A percentile compares a stretch with the other conserved stretches of the same genome.
Evolutionary conservation across 1,284 basidiomycete species (phyloP).

Genomic region (Cutaneotrichosporon spelunceum): DNA sequence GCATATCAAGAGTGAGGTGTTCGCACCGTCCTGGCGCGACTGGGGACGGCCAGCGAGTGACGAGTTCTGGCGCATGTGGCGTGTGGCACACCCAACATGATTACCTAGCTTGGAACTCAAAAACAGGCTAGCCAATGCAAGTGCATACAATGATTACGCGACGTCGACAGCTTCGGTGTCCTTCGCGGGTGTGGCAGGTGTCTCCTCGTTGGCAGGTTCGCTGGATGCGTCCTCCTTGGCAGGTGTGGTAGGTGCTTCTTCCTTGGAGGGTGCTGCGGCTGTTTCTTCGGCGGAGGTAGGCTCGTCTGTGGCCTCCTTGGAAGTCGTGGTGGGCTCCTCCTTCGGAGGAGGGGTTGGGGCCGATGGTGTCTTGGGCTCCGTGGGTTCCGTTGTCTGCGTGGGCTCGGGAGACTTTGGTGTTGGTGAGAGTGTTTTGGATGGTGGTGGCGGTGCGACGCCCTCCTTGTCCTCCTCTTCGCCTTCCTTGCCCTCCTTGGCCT

Average conservation of each 20-base stretch:
- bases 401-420: slow-evolving; percentile 4
- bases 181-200: slow-evolving; percentile 2
- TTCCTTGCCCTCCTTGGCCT: not conserved
- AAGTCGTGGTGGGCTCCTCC: not conserved
- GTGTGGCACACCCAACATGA: slow-evolving; percentile 1
- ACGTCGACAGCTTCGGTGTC: not conserved
- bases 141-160: slow-evolving; percentile 10
- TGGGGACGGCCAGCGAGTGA: slow-evolving; percentile 14
- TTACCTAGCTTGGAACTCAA: not conserved
- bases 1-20: slow-evolving; percentile 24
- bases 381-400: not conserved
- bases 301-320: slow-evolving; percentile 2
- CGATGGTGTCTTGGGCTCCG: not conserved
- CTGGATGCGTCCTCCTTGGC: not conserved
- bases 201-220: not conserved
- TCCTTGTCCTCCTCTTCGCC: slow-evolving; percentile 13
- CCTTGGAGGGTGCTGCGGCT: not conserved
- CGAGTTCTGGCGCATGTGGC: slow-evolving; percentile 14
- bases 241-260: not conserved
- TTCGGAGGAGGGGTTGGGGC: not conserved
- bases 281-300: not conserved
- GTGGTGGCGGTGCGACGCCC: not conserved
- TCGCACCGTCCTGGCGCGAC: slow-evolving; percentile 24
- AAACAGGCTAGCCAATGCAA: not conserved
- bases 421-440: not conserved